phyloP scores from a whole-genome alignment of 129 eudicot species.

The Tagetes patula region DNA sequence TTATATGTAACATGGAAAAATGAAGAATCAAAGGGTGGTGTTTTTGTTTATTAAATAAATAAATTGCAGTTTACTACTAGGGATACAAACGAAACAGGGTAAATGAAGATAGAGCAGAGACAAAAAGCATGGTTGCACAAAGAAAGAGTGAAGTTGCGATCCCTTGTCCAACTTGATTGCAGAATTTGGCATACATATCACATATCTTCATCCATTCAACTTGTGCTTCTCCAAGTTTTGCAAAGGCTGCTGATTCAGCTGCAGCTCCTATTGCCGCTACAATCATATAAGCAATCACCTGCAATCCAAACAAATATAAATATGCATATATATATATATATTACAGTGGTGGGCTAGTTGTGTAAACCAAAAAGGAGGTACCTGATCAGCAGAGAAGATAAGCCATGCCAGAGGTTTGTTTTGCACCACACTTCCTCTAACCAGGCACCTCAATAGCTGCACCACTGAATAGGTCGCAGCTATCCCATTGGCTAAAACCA shows the following conservation, averaged over 20 bases:
- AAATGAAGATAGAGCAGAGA: constrained; percentile 69
- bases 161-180: constrained; percentile 78
- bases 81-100: constrained; percentile 68
- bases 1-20: too few species aligned
- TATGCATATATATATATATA: too few species aligned
- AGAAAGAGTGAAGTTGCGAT: constrained; percentile 56
- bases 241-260: constrained; percentile 50
- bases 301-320: constrained; percentile 9
- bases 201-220: constrained; percentile 84
- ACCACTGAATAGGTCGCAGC: constrained; percentile 76
- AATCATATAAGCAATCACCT: constrained; percentile 65
- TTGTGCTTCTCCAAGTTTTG: constrained; percentile 56
- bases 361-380: neutral
- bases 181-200: constrained; percentile 63
- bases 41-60: too few species aligned
- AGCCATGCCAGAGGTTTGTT: constrained; percentile 86
- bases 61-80: too few species aligned
- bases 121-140: constrained; percentile 50
- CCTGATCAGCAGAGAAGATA: constrained; percentile 90
- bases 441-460: constrained; percentile 70
- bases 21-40: too few species aligned
- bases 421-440: constrained; percentile 64
- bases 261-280: constrained; percentile 64
- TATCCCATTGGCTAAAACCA: constrained; percentile 74
- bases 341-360: too few species aligned